A percentile compares a stretch with the other conserved stretches of the same genome.
Evolutionary conservation across 1,284 basidiomycete genomes (phyloP).

Genomic region (Cystobasidium slooffiae): DNA sequence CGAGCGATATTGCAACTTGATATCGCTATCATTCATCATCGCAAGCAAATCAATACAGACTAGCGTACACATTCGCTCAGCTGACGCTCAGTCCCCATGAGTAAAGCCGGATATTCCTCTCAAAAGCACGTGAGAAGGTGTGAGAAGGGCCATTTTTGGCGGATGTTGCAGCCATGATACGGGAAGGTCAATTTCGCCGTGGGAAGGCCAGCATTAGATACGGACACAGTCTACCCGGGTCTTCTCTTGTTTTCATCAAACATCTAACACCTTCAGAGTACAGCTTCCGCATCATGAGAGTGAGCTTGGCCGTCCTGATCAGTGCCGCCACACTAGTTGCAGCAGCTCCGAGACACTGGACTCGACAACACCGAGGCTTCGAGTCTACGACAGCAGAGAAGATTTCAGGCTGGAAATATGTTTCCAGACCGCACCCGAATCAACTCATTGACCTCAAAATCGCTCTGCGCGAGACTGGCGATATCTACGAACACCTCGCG

Average conservation of each 20-base stretch:
- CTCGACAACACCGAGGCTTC: conserved; percentile 21
- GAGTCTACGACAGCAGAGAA: neutral
- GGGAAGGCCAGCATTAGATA: too few relatives aligned
- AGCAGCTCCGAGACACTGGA: conserved; percentile 24
- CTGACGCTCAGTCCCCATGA: neutral
- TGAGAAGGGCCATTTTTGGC: neutral
- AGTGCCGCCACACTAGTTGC: neutral
- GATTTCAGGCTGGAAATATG: conserved; percentile 1
- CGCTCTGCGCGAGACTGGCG: conserved; percentile 8
- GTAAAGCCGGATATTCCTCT: neutral
- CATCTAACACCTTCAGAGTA: neutral
- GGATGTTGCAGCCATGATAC: neutral
- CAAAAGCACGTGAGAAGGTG: neutral
- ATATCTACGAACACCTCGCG: conserved; percentile 18
- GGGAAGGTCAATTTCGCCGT: too few relatives aligned
- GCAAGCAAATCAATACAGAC: neutral
- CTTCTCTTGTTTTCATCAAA: neutral
- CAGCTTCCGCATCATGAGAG: neutral
- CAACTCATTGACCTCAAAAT: conserved; percentile 21
- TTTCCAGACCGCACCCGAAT: conserved; percentile 7
- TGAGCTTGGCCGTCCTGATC: neutral
- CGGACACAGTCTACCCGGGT: neutral
- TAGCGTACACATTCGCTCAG: neutral
- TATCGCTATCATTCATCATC: neutral
- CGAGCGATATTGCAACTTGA: neutral